phyloP scores from a whole-genome alignment of 2,329 filamentous ascomycete genomes.

The Aspergillus aculeatus region DNA sequence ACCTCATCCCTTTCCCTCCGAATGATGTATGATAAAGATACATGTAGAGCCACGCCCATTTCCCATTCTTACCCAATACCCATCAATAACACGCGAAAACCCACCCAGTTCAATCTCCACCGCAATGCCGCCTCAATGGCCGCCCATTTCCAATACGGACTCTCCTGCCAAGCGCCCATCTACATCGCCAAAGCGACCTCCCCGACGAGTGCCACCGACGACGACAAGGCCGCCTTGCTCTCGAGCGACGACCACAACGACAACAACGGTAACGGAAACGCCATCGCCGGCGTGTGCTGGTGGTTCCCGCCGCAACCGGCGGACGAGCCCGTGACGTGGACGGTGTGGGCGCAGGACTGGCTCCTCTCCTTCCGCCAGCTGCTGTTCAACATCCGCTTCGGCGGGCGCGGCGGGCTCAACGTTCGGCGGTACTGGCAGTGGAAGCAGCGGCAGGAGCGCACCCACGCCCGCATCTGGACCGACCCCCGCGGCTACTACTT shows the following conservation, averaged over 20 bases:
- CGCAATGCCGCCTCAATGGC: conserved; percentile 64
- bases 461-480: conserved; percentile 63
- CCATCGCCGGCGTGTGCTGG: conserved; percentile 68
- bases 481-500: conserved; percentile 71
- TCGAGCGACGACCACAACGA: background rate
- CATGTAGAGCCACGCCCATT: conserved; percentile 1
- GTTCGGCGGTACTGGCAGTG: conserved; percentile 69
- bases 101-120: conserved; percentile 54
- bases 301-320: conserved; percentile 62
- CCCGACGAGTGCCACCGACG: conserved; percentile 50
- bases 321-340: conserved; percentile 56
- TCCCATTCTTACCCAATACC: background rate
- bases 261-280: conserved; percentile 19
- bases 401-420: conserved; percentile 66
- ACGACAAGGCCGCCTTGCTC: conserved; percentile 17
- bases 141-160: conserved; percentile 62
- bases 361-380: conserved; percentile 65
- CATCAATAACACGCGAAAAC: background rate
- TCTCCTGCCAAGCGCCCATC: conserved; percentile 59
- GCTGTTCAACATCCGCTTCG: conserved; percentile 63
- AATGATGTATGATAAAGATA: conserved; percentile 12
- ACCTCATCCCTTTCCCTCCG: background rate
- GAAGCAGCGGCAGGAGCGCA: conserved; percentile 64
- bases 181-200: conserved; percentile 67
- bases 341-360: conserved; percentile 63